These are phyloP conservation scores for Epichloe aotearoae DNA, from an alignment of 2,329 filamentous ascomycete species.

Conservation along the genomic window DNA sequence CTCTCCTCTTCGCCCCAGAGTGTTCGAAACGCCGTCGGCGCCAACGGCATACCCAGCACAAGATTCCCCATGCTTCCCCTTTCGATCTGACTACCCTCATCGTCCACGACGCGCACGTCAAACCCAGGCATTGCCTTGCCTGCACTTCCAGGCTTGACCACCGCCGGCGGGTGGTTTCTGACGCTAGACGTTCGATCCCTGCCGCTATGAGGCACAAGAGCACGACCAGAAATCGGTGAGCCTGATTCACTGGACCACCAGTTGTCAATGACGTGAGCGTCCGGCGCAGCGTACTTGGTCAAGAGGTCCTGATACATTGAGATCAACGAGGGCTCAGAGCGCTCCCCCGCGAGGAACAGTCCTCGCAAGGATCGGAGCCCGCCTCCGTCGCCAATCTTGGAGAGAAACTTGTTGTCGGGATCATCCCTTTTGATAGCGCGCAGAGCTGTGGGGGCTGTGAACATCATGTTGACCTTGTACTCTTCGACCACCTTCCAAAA, in stretches of 20 bases:
- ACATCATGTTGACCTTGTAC: constrained; percentile 71
- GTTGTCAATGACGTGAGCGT: constrained; percentile 44
- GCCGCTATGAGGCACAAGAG: constrained; percentile 44
- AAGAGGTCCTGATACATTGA: constrained; percentile 68
- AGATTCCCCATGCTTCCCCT: constrained; percentile 79
- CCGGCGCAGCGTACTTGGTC: constrained; percentile 47
- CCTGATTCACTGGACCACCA: constrained; percentile 50
- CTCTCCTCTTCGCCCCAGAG: constrained; percentile 77
- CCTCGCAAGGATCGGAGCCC: constrained; percentile 60
- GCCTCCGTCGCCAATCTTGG: constrained; percentile 48
- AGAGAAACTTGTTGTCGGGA: constrained; percentile 55
- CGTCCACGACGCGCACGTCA: constrained; percentile 73
- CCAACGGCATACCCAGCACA: constrained; percentile 68
- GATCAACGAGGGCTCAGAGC: constrained; percentile 78
- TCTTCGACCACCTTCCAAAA: constrained; percentile 84
- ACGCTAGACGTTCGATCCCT: constrained; percentile 33
- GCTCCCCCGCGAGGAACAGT: constrained; percentile 72
- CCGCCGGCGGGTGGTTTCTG: constrained; percentile 28
- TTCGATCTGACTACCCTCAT: constrained; percentile 59
- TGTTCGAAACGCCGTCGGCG: constrained; percentile 74
- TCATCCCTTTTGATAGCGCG: constrained; percentile 81
- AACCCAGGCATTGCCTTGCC: constrained; percentile 89
- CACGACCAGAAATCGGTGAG: constrained; percentile 44
- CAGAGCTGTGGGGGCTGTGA: constrained; percentile 77
- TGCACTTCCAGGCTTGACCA: constrained; percentile 71